Conservation (phyloP, 345 rosid species). For the Aegle marmelos region DNA sequence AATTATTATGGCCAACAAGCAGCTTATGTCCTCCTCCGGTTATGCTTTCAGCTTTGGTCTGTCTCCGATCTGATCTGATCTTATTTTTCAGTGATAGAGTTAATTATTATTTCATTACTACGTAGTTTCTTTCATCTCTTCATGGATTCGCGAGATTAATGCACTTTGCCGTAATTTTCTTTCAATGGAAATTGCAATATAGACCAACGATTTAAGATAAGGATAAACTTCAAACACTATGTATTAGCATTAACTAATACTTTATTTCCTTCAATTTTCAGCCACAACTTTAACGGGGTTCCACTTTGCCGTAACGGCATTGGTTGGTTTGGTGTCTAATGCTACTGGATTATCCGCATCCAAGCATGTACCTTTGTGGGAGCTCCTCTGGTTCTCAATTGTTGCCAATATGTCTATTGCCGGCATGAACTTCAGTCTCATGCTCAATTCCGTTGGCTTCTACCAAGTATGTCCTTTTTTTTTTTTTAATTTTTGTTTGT, state of each 20-base stretch:
- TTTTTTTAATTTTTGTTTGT: background rate
- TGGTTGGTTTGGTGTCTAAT: slow-evolving; percentile 83
- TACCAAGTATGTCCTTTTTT: slow-evolving; percentile 49
- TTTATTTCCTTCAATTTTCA: slow-evolving; percentile 22
- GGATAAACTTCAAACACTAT: background rate
- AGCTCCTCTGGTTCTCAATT: slow-evolving; percentile 90
- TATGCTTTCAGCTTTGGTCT: slow-evolving; percentile 81
- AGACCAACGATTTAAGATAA: background rate
- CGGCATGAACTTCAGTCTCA: slow-evolving; percentile 90
- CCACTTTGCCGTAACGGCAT: slow-evolving; percentile 82
- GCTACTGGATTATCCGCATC: slow-evolving; percentile 77
- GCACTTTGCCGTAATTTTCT: background rate
- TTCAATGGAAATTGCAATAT: background rate
- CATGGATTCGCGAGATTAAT: background rate
- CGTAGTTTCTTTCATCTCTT: background rate
- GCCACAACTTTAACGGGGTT: slow-evolving; percentile 93
- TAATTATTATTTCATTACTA: background rate
- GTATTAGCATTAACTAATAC: background rate
- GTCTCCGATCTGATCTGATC: slow-evolving; percentile 17
- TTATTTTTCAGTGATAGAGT: background rate
- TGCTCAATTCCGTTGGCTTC: slow-evolving; percentile 96
- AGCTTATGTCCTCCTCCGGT: slow-evolving; percentile 82
- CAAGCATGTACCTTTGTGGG: slow-evolving; percentile 88
- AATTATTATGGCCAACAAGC: slow-evolving; percentile 95
- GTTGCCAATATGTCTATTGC: slow-evolving; percentile 83